Conservation (phyloP, 2,329 filamentous ascomycete species). For the Xylogone sp. region DNA sequence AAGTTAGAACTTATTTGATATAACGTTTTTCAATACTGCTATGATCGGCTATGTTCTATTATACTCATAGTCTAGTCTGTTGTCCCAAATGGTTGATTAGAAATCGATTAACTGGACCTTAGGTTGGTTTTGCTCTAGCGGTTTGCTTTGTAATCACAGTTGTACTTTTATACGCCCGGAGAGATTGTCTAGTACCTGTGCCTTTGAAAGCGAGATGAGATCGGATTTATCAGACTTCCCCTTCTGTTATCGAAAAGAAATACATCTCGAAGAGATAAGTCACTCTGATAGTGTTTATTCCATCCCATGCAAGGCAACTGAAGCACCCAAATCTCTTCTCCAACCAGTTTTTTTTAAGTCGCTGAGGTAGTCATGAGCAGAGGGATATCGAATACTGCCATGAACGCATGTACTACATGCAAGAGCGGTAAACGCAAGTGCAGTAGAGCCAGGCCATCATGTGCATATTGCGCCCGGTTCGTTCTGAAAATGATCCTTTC, state of each 20-base stretch:
- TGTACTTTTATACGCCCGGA: neutral
- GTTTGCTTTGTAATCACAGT: neutral
- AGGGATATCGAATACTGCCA: neutral
- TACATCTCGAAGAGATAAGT: too few relatives aligned
- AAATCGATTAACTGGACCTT: neutral
- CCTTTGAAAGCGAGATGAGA: neutral
- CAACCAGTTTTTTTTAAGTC: neutral
- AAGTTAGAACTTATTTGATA: too few relatives aligned
- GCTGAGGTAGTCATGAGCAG: neutral
- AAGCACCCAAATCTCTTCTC: too few relatives aligned
- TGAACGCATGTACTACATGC: conserved; percentile 8
- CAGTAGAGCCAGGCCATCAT: conserved; percentile 2
- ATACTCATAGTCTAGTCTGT: neutral
- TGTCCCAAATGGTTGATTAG: neutral
- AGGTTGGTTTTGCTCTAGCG: neutral
- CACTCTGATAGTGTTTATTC: too few relatives aligned
- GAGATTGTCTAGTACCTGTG: neutral
- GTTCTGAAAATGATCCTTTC: neutral
- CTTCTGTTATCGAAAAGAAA: neutral
- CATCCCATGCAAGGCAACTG: too few relatives aligned
- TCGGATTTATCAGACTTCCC: neutral
- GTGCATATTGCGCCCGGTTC: conserved; percentile 7
- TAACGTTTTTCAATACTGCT: too few relatives aligned
- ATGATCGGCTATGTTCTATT: neutral
- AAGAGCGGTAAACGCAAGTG: conserved; percentile 10